Evolutionary conservation across 1,139 yeast genomes (phyloP).

Genomic region (Lodderomyces pseudojiufengensis): DNA sequence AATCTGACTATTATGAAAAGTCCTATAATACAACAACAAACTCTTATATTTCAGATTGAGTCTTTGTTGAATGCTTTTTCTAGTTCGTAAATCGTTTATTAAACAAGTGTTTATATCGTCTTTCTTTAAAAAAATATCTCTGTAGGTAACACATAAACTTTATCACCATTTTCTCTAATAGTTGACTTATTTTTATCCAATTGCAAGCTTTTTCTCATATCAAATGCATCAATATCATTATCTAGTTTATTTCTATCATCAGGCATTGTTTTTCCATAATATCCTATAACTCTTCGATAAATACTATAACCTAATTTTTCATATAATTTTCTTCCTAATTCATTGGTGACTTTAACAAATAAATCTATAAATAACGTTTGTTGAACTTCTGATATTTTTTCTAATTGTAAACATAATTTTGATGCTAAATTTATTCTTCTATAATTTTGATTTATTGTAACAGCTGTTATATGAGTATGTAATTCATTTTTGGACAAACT

Average conservation of each 20-base stretch:
- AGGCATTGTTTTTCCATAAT: constrained; percentile 59
- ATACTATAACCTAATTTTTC: constrained; percentile 83
- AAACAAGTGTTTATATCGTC: not conserved
- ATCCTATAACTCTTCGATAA: constrained; percentile 84
- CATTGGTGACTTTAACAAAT: constrained; percentile 84
- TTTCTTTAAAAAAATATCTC: constrained; percentile 46
- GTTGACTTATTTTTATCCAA: constrained; percentile 51
- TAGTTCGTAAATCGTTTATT: too few species aligned
- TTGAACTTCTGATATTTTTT: constrained; percentile 59
- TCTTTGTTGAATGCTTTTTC: too few species aligned
- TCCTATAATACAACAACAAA: too few species aligned
- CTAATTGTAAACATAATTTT: constrained; percentile 68
- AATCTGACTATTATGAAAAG: too few species aligned
- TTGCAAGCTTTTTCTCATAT: constrained; percentile 67
- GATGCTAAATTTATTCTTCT: constrained; percentile 85
- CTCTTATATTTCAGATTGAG: too few species aligned
- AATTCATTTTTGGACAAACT: constrained; percentile 60
- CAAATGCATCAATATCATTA: constrained; percentile 84
- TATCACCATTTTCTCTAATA: constrained; percentile 55
- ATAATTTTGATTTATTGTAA: constrained; percentile 79
- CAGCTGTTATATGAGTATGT: constrained; percentile 98
- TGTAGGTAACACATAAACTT: constrained; percentile 56
- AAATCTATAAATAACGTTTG: constrained; percentile 82
- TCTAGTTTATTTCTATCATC: constrained; percentile 42
- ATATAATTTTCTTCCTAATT: constrained; percentile 74